phyloP scores from a whole-genome alignment of 345 rosid species.

The Citrus reticulata region DNA sequence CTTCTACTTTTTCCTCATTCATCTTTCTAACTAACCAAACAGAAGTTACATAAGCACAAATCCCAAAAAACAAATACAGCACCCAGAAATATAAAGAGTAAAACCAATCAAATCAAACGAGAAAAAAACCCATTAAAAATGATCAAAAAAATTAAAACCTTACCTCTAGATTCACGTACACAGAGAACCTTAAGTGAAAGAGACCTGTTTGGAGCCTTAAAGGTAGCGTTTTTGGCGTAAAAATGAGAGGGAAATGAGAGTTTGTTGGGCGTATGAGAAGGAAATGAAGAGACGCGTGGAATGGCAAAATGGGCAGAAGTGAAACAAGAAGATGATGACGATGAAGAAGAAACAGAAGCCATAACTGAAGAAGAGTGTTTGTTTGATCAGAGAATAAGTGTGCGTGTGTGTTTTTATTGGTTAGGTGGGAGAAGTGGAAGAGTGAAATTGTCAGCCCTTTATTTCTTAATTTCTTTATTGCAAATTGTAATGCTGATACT shows the following conservation, averaged over 20 bases:
- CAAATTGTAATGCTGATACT: too few relatives aligned
- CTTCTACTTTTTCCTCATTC: background rate
- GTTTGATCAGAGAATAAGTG: background rate
- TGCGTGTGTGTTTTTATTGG: background rate
- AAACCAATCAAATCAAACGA: background rate
- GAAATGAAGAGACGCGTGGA: background rate
- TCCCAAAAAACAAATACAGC: background rate
- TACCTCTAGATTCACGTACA: slow-evolving; percentile 40
- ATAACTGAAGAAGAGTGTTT: background rate
- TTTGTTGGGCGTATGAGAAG: background rate
- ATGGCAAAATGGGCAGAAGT: slow-evolving; percentile 10
- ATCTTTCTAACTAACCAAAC: background rate
- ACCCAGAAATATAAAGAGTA: background rate
- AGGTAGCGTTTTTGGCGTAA: slow-evolving; percentile 14
- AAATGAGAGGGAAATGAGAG: slow-evolving; percentile 35
- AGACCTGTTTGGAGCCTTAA: slow-evolving; percentile 20
- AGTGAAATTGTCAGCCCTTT: background rate
- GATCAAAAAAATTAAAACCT: background rate
- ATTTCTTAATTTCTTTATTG: too few relatives aligned
- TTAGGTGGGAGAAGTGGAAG: background rate
- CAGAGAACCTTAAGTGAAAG: slow-evolving; percentile 26
- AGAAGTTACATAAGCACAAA: background rate
- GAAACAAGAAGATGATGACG: background rate
- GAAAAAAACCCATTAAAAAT: background rate
- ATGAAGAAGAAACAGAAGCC: slow-evolving; percentile 24